Conservation (phyloP, 2,329 filamentous ascomycete genomes). For the Fusarium tupiense region DNA sequence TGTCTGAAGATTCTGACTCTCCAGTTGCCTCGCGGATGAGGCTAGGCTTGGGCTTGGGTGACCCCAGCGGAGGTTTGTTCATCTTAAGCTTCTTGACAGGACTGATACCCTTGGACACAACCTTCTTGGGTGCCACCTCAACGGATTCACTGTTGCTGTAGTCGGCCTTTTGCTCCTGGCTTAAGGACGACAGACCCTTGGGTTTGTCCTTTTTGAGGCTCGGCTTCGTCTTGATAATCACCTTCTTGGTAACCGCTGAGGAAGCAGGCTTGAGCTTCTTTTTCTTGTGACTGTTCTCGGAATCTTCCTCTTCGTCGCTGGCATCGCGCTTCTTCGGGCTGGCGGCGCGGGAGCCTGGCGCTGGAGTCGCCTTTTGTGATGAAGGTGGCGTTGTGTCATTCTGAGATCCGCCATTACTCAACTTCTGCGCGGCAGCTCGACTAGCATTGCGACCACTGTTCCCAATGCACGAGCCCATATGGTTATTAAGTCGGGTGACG, state of each 20-base stretch:
- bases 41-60: constrained; percentile 57
- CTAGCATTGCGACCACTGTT: constrained; percentile 72
- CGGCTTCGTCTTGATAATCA: constrained; percentile 64
- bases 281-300: constrained; percentile 64
- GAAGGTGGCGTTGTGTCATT: constrained; percentile 68
- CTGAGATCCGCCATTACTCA: constrained; percentile 66
- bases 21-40: constrained; percentile 60
- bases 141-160: constrained; percentile 43
- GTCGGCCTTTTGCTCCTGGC: constrained; percentile 57
- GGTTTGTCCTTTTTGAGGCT: constrained; percentile 64
- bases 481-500: constrained; percentile 72
- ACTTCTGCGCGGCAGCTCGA: constrained; percentile 69
- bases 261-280: constrained; percentile 63
- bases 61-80: constrained; percentile 57
- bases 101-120: constrained; percentile 49
- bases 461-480: constrained; percentile 75
- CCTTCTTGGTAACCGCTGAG: constrained; percentile 58
- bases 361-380: constrained; percentile 70
- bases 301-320: constrained; percentile 65
- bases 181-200: constrained; percentile 61
- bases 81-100: constrained; percentile 57
- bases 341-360: constrained; percentile 61
- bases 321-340: constrained; percentile 68
- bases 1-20: constrained; percentile 66
- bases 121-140: constrained; percentile 51